These are phyloP conservation scores for Flaveria ramosissima DNA, from an alignment of 129 eudicot genomes.

Conservation along the genomic window DNA sequence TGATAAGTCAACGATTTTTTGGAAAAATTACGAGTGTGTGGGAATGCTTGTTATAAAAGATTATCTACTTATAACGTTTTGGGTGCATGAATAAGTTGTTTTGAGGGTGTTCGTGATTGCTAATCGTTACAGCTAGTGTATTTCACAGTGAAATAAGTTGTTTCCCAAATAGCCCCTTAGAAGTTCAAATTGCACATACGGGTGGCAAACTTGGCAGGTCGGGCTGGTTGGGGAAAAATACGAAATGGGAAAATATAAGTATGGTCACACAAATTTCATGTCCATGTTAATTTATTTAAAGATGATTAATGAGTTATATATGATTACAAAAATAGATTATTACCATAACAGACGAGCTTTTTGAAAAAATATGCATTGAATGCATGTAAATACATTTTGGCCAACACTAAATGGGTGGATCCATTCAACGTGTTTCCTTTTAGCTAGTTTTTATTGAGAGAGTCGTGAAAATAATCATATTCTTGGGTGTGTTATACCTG, in stretches of 20 bases:
- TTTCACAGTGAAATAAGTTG: not conserved
- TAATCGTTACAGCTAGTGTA: not conserved
- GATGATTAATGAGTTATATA: not conserved
- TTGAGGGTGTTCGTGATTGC: not conserved
- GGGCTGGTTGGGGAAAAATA: not conserved
- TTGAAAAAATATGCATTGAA: not conserved
- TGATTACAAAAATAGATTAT: not conserved
- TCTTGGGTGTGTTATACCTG: not conserved
- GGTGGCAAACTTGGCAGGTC: not conserved
- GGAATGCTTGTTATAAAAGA: not conserved
- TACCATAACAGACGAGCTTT: not conserved
- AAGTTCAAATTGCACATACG: not conserved
- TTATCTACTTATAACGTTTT: not conserved
- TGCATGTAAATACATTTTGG: not conserved
- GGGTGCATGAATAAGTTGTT: not conserved
- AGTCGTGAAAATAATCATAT: not conserved
- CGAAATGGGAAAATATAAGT: too few relatives aligned
- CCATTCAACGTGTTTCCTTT: constrained; percentile 12
- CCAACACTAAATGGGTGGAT: not conserved
- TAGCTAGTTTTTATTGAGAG: not conserved
- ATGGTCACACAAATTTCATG: not conserved
- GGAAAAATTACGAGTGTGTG: not conserved
- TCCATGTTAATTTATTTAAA: not conserved
- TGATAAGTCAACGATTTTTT: not conserved
- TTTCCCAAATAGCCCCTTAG: not conserved